Evolutionary conservation across 1,284 basidiomycete species (phyloP), one percentile per base, ranked within the genome.

Genomic region (Waitea zeae): DNA sequence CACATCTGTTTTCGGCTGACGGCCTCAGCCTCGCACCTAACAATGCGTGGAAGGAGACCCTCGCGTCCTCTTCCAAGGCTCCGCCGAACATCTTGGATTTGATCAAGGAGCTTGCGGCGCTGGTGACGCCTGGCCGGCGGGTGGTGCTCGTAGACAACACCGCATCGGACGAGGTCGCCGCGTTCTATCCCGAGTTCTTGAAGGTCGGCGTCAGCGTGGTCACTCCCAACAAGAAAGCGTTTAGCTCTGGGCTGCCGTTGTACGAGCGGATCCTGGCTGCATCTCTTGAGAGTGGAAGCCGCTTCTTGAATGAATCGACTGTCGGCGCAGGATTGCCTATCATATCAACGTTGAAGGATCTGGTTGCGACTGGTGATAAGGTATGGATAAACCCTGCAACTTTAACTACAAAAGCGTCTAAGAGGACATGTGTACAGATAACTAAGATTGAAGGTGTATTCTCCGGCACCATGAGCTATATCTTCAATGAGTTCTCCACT

Each of bases 141-240:
- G 77, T 83, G 20, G 78, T 86, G 3, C 54, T 99, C 14, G 81
- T 99, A 39, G 93, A 99, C 58, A 95, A 92, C 54, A 97, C 95
- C 0, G 86, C 89, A 1, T 80, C 83, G 27, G 81, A 92, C 34
- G 63, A 61, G 12, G 71, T 98, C 24, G 93, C 93, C 2, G 61
- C 63, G 17, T 55, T 82, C 40, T 99, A 98, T 54, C 88, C 95
- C 0, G 57, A 62, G 18, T 81, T 93, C 58, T 60, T 98, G 38
- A 59, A 62, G 36, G 68, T 69, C 5, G 90, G 89, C 5, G 69
- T 97, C 36, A 73, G 80, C 51, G 72, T 99, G 42, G 78, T 95
- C 30, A 99, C 93, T 0, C 93, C 95, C 12, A 99, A 97, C 67
- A 99, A 99, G 58, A 97, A 97, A 59, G 93, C 83, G 0, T 88